These are phyloP conservation scores for Cystobasidium sp. DNA, from an alignment of 1,284 basidiomycete species.

Conservation along the genomic window DNA sequence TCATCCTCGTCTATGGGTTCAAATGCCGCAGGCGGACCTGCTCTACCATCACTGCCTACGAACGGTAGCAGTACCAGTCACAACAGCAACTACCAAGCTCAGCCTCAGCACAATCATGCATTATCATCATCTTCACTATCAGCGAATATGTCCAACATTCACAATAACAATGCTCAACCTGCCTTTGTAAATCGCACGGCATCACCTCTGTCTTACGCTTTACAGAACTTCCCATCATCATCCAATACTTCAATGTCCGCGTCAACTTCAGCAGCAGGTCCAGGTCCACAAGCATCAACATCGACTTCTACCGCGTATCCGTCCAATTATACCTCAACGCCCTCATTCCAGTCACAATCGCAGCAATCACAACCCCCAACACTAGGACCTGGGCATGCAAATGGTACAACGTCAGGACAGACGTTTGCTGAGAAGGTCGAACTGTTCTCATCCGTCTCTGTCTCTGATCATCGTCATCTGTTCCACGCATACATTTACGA, in stretches of 20 bases:
- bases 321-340: not conserved
- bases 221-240: conserved; percentile 7
- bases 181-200: not conserved
- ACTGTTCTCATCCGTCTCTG: conserved; percentile 18
- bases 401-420: not conserved
- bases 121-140: not conserved
- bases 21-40: too few relatives aligned
- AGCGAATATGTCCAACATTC: not conserved
- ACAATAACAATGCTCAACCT: not conserved
- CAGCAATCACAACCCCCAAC: not conserved
- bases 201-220: conserved; percentile 22
- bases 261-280: not conserved
- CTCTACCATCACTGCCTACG: too few relatives aligned
- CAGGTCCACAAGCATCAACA: not conserved
- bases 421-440: conserved; percentile 26
- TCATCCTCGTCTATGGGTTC: too few relatives aligned
- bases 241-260: conserved; percentile 1
- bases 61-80: too few relatives aligned
- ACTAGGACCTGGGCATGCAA: too few relatives aligned
- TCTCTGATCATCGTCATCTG: conserved; percentile 33
- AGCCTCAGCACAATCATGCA: too few relatives aligned
- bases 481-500: conserved; percentile 51
- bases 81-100: too few relatives aligned
- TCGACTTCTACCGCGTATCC: conserved; percentile 8
- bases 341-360: not conserved